A percentile compares a stretch with the other conserved stretches of the same genome.
These are phyloP conservation scores for Umbellularia californica DNA, from an alignment of 164 flowering plant genomes.

Conservation along the genomic window DNA sequence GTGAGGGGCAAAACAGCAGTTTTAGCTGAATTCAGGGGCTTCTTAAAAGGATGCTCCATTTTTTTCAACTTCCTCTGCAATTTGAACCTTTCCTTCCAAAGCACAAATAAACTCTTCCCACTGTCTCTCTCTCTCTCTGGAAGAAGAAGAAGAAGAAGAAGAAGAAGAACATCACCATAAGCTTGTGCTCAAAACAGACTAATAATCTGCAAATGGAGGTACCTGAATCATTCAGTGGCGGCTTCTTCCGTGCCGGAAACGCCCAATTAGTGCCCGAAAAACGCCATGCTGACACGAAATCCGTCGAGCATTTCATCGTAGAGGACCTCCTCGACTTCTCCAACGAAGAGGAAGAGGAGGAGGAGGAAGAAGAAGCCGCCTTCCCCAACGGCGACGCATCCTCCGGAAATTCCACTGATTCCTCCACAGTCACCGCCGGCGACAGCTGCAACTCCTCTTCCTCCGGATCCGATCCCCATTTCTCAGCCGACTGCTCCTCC, in stretches of 20 bases:
- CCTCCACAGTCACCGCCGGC: constrained; percentile 51
- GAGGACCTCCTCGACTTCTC: constrained; percentile 88
- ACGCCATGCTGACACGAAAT: constrained; percentile 25
- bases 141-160: not conserved
- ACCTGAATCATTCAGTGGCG: constrained; percentile 39
- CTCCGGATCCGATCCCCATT: constrained; percentile 39
- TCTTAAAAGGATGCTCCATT: too few relatives aligned
- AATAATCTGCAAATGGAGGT: constrained; percentile 33
- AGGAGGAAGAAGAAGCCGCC: constrained; percentile 18
- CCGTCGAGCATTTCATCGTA: constrained; percentile 54
- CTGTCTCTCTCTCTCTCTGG: constrained; percentile 5
- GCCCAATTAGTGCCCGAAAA: constrained; percentile 36
- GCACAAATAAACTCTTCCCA: constrained; percentile 48
- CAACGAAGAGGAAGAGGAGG: constrained; percentile 41
- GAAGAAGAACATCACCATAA: not conserved
- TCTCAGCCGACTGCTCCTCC: constrained; percentile 25
- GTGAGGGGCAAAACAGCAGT: not conserved
- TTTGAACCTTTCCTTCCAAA: too few relatives aligned
- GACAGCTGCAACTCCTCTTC: constrained; percentile 75
- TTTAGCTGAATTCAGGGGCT: not conserved
- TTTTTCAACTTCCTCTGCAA: not conserved
- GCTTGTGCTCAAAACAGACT: not conserved
- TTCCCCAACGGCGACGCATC: constrained; percentile 10
- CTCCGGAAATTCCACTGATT: constrained; percentile 43
- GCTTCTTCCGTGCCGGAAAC: constrained; percentile 19